Evolutionary conservation across 2,329 filamentous ascomycete species (phyloP).

Genomic region (Septoria linicola): DNA sequence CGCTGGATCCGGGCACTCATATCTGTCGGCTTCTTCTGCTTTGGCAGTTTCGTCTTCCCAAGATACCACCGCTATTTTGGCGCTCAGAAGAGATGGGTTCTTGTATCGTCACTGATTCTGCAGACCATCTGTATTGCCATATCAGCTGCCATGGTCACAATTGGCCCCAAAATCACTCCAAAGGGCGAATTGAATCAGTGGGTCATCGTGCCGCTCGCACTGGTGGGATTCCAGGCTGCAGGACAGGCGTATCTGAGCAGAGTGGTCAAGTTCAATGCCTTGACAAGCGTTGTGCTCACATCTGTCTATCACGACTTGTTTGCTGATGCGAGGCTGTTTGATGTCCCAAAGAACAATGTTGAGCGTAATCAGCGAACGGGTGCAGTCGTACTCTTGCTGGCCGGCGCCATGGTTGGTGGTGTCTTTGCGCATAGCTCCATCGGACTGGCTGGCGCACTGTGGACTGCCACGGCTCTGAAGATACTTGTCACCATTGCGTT

Average conservation of each 20-base stretch:
- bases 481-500: conserved; percentile 41
- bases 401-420: conserved; percentile 57
- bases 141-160: conserved; percentile 45
- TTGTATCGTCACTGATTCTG: conserved; percentile 49
- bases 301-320: conserved; percentile 81
- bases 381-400: conserved; percentile 53
- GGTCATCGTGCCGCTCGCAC: conserved; percentile 64
- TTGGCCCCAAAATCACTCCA: conserved; percentile 32
- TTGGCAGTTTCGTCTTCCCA: conserved; percentile 70
- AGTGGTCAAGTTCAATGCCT: conserved; percentile 65
- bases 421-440: conserved; percentile 53
- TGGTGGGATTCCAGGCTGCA: conserved; percentile 74
- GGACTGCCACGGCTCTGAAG: conserved; percentile 48
- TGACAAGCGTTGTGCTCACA: conserved; percentile 77
- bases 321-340: conserved; percentile 59
- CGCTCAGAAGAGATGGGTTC: conserved; percentile 63
- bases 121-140: conserved; percentile 45
- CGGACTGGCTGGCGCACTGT: conserved; percentile 54
- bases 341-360: conserved; percentile 43
- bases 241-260: conserved; percentile 75
- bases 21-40: conserved; percentile 68
- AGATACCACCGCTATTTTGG: conserved; percentile 65
- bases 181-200: conserved; percentile 27
- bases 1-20: conserved; percentile 71
- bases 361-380: conserved; percentile 55